Evolutionary conservation across 306 rosid species (phyloP).

Genomic region (Malus domestica): ASM211411v1 NC_041805.1:9752001-9752500

Average conservation of each 20-base stretch:
- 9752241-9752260: slow-evolving; percentile 69
- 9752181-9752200: slow-evolving; percentile 29
- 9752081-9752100: slow-evolving; percentile 52
- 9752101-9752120: slow-evolving; percentile 49
- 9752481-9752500: background rate
- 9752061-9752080: slow-evolving; percentile 61
- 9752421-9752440: too few relatives aligned
- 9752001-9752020: slow-evolving; percentile 39
- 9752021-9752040: slow-evolving; percentile 50
- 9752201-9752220: slow-evolving; percentile 28
- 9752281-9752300: slow-evolving; percentile 34
- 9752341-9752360: slow-evolving; percentile 12
- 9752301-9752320: slow-evolving; percentile 6
- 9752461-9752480: too few relatives aligned
- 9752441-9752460: too few relatives aligned
- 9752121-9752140: slow-evolving; percentile 31
- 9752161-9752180: slow-evolving; percentile 42
- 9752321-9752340: slow-evolving; percentile 1
- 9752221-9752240: slow-evolving; percentile 26
- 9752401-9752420: too few relatives aligned
- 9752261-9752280: slow-evolving; percentile 70
- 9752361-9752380: background rate
- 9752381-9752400: too few relatives aligned
- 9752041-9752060: slow-evolving; percentile 56
- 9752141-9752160: slow-evolving; percentile 55